These are phyloP conservation scores for Letharia columbiana DNA, from an alignment of 495 filamentous ascomycete species.

Conservation along the genomic window DNA sequence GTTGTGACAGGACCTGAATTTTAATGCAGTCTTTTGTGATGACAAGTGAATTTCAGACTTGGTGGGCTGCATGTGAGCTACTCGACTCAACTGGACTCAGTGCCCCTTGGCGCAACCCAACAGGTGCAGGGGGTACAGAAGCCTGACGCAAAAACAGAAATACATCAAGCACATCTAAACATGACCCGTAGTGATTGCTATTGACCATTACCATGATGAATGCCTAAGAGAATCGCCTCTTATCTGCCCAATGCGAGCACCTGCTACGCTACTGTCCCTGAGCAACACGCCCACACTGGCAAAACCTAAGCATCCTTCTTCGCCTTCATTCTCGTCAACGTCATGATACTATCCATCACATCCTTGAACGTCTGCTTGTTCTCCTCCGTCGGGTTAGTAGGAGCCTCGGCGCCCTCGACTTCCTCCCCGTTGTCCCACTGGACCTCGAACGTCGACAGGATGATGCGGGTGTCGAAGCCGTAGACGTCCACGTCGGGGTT, in stretches of 20 bases:
- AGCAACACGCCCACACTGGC: background rate
- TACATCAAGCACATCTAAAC: background rate
- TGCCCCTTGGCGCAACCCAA: background rate
- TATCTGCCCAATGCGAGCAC: background rate
- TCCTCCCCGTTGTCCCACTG: slow-evolving; percentile 23
- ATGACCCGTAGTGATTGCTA: background rate
- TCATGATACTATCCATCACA: slow-evolving; percentile 19
- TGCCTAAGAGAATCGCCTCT: background rate
- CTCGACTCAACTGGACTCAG: background rate
- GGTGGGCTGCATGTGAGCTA: background rate
- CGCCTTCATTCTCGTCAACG: slow-evolving; percentile 17
- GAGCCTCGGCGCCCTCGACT: slow-evolving; percentile 11
- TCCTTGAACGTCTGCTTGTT: slow-evolving; percentile 21
- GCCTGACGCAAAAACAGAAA: background rate
- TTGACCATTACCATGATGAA: background rate
- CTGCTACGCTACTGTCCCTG: background rate
- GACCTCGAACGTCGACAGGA: slow-evolving; percentile 16
- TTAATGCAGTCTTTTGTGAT: background rate
- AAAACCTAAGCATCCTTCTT: slow-evolving; percentile 6
- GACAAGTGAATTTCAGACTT: no score
- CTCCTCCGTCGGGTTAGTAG: slow-evolving; percentile 13
- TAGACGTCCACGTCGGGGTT: slow-evolving; percentile 18
- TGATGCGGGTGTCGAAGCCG: slow-evolving; percentile 17
- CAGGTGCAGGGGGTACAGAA: background rate
- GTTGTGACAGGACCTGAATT: background rate